Percentiles rank a stretch among this genome's conserved stretches.
Evolutionary conservation across 352 stramenopile genomes (phyloP).

Genomic region (Thalassiosira livingstoniorum): DNA sequence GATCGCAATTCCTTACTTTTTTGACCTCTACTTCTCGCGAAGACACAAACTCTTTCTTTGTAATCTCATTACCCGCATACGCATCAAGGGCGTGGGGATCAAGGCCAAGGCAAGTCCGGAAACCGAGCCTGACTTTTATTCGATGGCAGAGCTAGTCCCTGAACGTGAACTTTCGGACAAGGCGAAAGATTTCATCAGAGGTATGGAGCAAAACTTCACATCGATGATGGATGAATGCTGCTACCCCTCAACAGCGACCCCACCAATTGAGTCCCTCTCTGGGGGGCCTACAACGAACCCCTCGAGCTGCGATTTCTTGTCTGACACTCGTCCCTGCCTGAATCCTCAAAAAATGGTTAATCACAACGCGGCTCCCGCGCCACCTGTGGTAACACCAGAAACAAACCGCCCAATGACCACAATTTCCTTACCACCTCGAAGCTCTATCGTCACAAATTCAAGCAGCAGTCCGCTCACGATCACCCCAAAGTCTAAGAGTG

Average conservation of each 20-base stretch:
- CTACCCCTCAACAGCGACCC: neutral
- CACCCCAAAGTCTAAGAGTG: neutral
- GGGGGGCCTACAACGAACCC: neutral
- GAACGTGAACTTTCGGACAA: slow-evolving; percentile 30
- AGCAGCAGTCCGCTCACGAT: neutral
- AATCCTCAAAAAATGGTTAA: too few relatives aligned
- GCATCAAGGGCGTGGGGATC: slow-evolving; percentile 72
- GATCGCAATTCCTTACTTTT: neutral
- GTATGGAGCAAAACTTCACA: neutral
- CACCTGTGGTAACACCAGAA: slow-evolving; percentile 25
- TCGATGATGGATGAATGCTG: neutral
- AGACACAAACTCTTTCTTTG: slow-evolving; percentile 24
- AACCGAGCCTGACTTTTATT: slow-evolving; percentile 70
- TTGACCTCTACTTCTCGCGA: neutral
- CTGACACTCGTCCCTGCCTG: too few relatives aligned
- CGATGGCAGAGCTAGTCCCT: slow-evolving; percentile 52
- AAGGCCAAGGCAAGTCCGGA: slow-evolving; percentile 68
- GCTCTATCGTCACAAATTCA: neutral
- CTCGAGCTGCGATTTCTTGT: too few relatives aligned
- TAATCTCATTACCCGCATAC: slow-evolving; percentile 45
- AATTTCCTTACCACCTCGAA: neutral
- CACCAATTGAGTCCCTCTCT: neutral
- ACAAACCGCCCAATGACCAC: neutral
- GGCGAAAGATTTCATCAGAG: slow-evolving; percentile 9
- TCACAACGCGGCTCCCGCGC: neutral